phyloP scores from a whole-genome alignment of 176 grass and related monocot genomes.

The Carex kokanica region DNA sequence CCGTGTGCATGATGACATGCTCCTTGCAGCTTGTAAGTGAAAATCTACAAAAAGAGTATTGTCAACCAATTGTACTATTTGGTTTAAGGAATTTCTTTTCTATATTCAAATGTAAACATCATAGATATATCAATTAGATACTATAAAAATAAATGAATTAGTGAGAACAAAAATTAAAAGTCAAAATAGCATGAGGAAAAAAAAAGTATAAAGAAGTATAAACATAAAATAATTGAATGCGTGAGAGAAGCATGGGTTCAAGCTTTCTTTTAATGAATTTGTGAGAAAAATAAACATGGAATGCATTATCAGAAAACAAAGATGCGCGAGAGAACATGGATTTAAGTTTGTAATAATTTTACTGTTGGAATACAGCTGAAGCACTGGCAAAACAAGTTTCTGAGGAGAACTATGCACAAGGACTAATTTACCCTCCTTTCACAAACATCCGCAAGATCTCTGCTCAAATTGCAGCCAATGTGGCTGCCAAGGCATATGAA shows the following conservation, averaged over 20 bases:
- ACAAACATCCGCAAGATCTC: conserved; percentile 91
- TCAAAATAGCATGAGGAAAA: not conserved
- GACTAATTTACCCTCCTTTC: conserved; percentile 91
- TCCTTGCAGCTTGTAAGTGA: conserved; percentile 76
- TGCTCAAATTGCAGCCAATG: conserved; percentile 76
- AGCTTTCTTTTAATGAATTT: too few species aligned
- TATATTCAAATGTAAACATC: not conserved
- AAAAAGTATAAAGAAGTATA: not conserved
- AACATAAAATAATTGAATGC: not conserved
- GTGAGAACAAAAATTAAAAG: not conserved
- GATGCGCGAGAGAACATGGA: not conserved
- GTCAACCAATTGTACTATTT: not conserved
- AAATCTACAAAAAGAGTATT: conserved; percentile 15
- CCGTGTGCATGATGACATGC: conserved; percentile 87
- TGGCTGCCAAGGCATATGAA: conserved; percentile 83
- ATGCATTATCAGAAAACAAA: conserved; percentile 5
- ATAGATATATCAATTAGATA: not conserved
- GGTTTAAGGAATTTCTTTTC: not conserved
- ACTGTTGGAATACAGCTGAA: conserved; percentile 44
- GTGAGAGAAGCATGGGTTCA: too few species aligned
- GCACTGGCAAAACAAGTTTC: conserved; percentile 69
- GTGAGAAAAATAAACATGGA: too few species aligned
- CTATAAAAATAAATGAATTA: not conserved
- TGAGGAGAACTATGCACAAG: conserved; percentile 60
- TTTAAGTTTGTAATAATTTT: conserved; percentile 1